These are phyloP conservation scores for Dactylellina drechsleri DNA, from an alignment of 2,329 filamentous ascomycete genomes.

Conservation along the genomic window DNA sequence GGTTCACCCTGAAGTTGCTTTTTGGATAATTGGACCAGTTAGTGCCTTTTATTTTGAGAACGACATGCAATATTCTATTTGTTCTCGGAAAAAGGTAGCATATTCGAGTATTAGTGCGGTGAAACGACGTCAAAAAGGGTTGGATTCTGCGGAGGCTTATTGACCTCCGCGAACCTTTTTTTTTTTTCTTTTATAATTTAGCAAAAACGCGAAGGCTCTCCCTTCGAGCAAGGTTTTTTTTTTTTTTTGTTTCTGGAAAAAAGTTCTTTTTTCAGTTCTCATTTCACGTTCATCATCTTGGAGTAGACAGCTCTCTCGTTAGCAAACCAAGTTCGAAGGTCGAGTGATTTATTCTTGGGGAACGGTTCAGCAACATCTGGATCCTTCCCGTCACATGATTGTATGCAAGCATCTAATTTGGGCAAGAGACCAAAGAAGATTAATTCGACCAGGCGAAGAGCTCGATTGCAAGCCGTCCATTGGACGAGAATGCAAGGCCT, in stretches of 20 bases:
- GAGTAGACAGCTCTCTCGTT: no score
- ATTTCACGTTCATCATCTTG: no score
- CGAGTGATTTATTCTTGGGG: no score
- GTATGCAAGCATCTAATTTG: conserved; percentile 18
- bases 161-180: conserved; percentile 10
- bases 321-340: no score
- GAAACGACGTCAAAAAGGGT: neutral
- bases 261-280: no score
- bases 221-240: no score
- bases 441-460: neutral
- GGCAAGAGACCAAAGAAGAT: conserved; percentile 22
- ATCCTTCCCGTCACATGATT: conserved; percentile 48
- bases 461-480: neutral
- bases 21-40: neutral
- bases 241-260: no score
- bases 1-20: neutral
- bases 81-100: no score
- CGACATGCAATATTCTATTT: no score
- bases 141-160: conserved; percentile 11
- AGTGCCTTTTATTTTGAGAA: neutral
- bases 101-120: neutral
- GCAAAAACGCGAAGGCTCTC: no score
- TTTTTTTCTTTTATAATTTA: no score
- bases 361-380: conserved; percentile 9
- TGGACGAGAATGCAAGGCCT: neutral